These are phyloP conservation scores for Chenopodium formosanum DNA, from an alignment of 148 eudicot species.

Conservation along the genomic window DNA sequence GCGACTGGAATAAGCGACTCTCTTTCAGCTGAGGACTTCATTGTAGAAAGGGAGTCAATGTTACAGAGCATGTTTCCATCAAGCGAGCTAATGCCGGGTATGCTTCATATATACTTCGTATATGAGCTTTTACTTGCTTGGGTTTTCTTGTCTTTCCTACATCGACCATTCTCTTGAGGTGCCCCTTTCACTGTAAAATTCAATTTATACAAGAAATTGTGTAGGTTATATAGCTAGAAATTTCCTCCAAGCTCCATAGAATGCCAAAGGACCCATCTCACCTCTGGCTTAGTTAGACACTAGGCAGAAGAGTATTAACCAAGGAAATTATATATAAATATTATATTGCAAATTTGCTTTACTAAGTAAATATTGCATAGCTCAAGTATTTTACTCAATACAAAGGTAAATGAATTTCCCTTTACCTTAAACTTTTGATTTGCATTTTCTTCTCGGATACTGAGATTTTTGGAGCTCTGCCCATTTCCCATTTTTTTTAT, in stretches of 20 bases:
- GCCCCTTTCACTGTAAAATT: too few species aligned
- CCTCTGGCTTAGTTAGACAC: background rate
- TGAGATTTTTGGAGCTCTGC: background rate
- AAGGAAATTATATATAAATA: background rate
- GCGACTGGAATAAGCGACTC: conserved; percentile 80
- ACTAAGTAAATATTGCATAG: background rate
- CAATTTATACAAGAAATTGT: too few species aligned
- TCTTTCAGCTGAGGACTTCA: conserved; percentile 87
- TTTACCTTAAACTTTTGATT: background rate
- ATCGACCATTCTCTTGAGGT: background rate
- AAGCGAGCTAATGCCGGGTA: conserved; percentile 96
- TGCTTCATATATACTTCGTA: background rate
- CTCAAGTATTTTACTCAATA: background rate
- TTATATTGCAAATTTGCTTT: background rate
- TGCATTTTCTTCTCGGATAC: background rate
- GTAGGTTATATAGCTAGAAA: too few species aligned
- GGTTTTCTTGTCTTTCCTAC: background rate
- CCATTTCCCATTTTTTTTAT: conserved; percentile 3
- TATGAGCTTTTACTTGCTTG: background rate
- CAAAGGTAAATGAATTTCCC: background rate
- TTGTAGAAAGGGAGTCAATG: conserved; percentile 84
- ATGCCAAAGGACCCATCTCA: background rate
- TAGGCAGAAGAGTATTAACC: background rate
- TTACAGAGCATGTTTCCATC: conserved; percentile 72
- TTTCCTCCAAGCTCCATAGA: background rate